Conservation (phyloP, 1,284 basidiomycete species). For the Apiotrichum brassicae region DNA sequence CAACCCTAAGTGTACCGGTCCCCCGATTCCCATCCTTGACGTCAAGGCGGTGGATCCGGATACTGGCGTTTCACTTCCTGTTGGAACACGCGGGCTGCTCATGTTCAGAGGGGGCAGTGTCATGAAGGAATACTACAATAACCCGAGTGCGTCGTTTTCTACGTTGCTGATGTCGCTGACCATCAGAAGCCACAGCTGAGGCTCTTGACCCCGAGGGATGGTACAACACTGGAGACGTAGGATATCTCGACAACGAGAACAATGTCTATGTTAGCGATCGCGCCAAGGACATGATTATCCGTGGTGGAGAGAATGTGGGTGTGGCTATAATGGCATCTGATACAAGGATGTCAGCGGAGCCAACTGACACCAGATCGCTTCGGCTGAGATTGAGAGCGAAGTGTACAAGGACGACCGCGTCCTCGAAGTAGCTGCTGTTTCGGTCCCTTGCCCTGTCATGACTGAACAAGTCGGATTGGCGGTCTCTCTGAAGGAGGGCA, state of each 20-base stretch:
- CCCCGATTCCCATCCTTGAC: conserved; percentile 33
- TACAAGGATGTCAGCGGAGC: no score
- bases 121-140: conserved; percentile 33
- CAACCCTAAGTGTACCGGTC: conserved; percentile 11
- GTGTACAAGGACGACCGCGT: no score
- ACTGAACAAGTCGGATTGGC: no score
- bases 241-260: conserved; percentile 30
- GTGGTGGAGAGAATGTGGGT: no score
- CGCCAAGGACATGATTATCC: no score
- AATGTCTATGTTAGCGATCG: conserved; percentile 36
- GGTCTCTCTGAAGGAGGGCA: no score
- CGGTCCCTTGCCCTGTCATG: no score
- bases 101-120: conserved; percentile 32
- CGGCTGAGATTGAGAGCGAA: no score
- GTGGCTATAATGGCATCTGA: no score
- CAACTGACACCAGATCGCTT: no score
- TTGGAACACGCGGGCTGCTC: conserved; percentile 28
- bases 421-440: no score
- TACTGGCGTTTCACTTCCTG: conserved; percentile 16
- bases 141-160: no score
- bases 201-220: conserved; percentile 26
- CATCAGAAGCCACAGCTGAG: conserved; percentile 7
- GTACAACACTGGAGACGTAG: conserved; percentile 39
- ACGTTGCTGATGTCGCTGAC: neutral
- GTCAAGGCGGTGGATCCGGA: conserved; percentile 31